Base-by-base conservation (phyloP, 768 basidiomycete species). In the Rhodotorula diobovata region DNA sequence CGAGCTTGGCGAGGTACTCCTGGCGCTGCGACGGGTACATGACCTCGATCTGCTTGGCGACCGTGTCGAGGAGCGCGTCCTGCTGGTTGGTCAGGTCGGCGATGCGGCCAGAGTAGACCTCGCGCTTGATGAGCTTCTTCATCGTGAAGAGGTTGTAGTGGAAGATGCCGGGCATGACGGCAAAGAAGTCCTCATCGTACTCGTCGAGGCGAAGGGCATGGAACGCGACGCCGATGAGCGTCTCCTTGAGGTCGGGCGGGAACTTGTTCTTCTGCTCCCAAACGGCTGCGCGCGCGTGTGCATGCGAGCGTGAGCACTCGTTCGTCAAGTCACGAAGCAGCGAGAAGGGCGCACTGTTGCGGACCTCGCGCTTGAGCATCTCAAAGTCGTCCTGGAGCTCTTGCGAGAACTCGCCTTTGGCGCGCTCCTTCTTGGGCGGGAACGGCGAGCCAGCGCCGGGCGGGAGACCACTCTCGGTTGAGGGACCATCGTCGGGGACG, bases 131-230 rank as follows among this genome's bases (percentile, higher is more conserved):
- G 57, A 97, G 85, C 87, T 96, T 97, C 90, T 94, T 89, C 88
- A 97, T 93, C 0, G 91, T 95, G 79, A 90, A 99, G 74, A 89
- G 88, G 82, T 99, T 99, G 79, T 97, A 98, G 0, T 93, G 92
- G 77, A 98, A 93, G 50, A 95, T 80, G 34, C 81, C 84, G 0
- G 94, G 91, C 87, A 97, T 89, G 30, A 89, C 83, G 76, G 87
- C 88, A 82, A 95, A 97, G 80, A 95, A 95, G 76, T 90, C 86
- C 28, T 95, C 93, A 71, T 91, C 89, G 80, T 95, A 96, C 78
- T 94, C 88, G 79, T 88, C 90, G n/a, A 90, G 84, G 37, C 85
- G 82, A 76, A 95, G 86, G 0, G 95, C 94, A 61, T 87, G 84
- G 50, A 90, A 78, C 0, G 93, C 91, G 51, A 91, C 84, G 18